These are phyloP conservation scores for Amanita inopinata DNA, from an alignment of 768 basidiomycete species.

Conservation along the genomic window DNA sequence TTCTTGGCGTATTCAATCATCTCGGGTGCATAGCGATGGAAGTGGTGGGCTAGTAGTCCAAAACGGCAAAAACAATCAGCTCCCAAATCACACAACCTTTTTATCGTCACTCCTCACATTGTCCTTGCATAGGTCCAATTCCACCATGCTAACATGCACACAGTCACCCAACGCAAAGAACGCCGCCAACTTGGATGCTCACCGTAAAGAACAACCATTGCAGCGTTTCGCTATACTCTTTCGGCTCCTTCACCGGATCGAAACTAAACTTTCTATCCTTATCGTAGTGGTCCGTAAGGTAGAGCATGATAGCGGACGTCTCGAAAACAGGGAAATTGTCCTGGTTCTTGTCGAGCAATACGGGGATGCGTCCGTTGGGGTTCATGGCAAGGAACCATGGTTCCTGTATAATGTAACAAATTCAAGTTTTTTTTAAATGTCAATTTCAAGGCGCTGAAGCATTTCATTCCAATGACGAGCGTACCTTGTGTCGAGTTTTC, in stretches of 20 bases:
- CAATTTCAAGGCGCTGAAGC: conserved; percentile 38
- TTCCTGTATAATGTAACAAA: no score
- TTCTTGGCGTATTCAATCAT: conserved; percentile 63
- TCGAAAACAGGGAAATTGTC: conserved; percentile 66
- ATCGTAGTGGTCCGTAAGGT: conserved; percentile 75
- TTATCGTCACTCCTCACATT: conserved; percentile 29
- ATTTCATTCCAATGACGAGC: not conserved
- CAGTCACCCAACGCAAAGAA: not conserved
- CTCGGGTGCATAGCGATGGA: conserved; percentile 52
- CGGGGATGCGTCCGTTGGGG: conserved; percentile 67
- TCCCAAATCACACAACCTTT: no score
- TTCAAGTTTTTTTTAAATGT: conserved; percentile 41
- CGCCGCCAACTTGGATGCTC: conserved; percentile 6
- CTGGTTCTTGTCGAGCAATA: conserved; percentile 49
- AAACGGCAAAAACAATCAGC: no score
- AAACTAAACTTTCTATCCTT: conserved; percentile 64
- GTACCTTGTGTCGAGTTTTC: not conserved
- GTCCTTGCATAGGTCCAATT: conserved; percentile 84
- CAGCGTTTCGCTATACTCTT: conserved; percentile 60
- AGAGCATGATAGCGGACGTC: conserved; percentile 75
- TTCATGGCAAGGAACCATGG: conserved; percentile 70
- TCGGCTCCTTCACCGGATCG: conserved; percentile 37
- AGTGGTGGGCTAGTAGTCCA: conserved; percentile 49
- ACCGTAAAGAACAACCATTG: conserved; percentile 88
- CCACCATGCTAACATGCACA: conserved; percentile 52